Base-by-base conservation (phyloP, 306 rosid genomes). In the Cajanus cajan region DNA sequence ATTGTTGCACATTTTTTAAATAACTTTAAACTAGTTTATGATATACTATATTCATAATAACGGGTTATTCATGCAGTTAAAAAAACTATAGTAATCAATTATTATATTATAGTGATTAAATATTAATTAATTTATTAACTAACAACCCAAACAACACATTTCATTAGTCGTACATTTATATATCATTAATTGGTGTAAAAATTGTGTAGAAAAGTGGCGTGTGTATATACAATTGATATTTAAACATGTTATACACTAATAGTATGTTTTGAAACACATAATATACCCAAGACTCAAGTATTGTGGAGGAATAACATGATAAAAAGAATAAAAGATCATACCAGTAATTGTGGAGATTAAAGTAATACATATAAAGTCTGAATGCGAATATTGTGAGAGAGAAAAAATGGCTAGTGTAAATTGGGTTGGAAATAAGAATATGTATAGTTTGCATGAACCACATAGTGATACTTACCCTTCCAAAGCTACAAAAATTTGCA, bases 391-490 rank as follows among this genome's bases (percentile, higher is more conserved):
- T n/a, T n/a, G n/a, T n/a, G n/a, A n/a, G n/a, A n/a, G n/a, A n/a
- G n/a, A n/a, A n/a, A n/a, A n/a, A n/a, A n/a, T n/a, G n/a, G n/a
- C n/a, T n/a, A n/a, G 48, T 19, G 59, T 0, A 22, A 33, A 33
- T 6, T 8, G 48, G 5, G 24, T 36, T 3, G 15, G 65, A 77
- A 34, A 34, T 45, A 3, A 33, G 2, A 67, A 67, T 4, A 52
- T 18, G 16, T n/a, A 11, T 9, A 16, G 36, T 48, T 24, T 41
- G 47, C 44, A 44, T 24, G 31, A 31, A 48, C n/a, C n/a, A n/a
- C n/a, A n/a, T n/a, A n/a, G n/a, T 8, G 36, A 0, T 13, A 31
- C 97, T 82, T 81, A 94, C 98, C 75, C 96, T 89, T 80, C 90
- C 96, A 65, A 92, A 83, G 57, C 79, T 68, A 65, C 45, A 87